Evolutionary conservation across 129 eudicot genomes (phyloP).

Genomic region (Helianthus annuus): DNA sequence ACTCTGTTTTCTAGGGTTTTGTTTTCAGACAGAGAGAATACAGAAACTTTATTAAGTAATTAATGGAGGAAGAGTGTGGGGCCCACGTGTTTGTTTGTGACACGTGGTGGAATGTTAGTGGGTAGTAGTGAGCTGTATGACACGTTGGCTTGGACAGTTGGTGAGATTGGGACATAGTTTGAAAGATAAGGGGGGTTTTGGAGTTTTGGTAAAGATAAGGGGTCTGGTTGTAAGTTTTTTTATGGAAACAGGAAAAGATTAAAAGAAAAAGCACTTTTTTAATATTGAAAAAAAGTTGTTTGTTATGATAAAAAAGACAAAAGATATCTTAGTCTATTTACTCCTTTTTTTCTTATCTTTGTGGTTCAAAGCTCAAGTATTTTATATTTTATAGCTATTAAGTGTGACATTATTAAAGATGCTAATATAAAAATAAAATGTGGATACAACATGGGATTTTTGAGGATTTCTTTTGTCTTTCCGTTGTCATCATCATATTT

Average conservation of each 20-base stretch:
- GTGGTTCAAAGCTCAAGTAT: too few species aligned
- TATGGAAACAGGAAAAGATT: too few species aligned
- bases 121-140: constrained; percentile 31
- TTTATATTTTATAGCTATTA: too few species aligned
- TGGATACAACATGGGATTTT: neutral
- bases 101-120: constrained; percentile 22
- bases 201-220: neutral
- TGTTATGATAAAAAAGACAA: neutral
- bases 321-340: neutral
- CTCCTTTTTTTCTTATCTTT: neutral
- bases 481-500: neutral
- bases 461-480: neutral
- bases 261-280: too few species aligned
- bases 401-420: too few species aligned
- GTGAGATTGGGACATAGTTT: neutral
- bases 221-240: neutral
- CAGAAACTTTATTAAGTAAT: constrained; percentile 29
- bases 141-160: constrained; percentile 37
- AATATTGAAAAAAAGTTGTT: too few species aligned
- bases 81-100: constrained; percentile 6
- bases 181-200: neutral
- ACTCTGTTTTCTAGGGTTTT: neutral
- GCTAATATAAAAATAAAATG: too few species aligned
- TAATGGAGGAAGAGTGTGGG: constrained; percentile 15
- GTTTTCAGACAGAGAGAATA: constrained; percentile 31